Evolutionary conservation across 2,329 filamentous ascomycete species (phyloP), one percentile per base, ranked within the genome.

Genomic region (Setomelanomma holmii): DNA sequence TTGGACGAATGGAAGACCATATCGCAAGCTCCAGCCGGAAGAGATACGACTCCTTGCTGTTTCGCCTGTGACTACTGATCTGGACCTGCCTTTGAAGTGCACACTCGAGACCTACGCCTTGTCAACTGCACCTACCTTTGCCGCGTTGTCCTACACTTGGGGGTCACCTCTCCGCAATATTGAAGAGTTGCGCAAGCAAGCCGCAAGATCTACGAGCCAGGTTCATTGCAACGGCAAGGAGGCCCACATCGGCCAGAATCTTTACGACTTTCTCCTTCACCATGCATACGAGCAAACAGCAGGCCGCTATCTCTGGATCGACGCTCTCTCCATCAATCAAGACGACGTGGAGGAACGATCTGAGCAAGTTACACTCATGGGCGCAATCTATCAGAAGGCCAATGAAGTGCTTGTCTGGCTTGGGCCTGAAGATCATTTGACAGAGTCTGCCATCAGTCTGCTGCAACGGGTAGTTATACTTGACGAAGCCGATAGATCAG

Each of bases 141-240:
- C 34, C 6, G 61, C 60, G 3, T 36, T 63, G 1, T 66, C 61
- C 1, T 63, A 64, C n/a, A 62, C 58, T 1, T 66, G 56, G 60
- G 60, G 58, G 3, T 21, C 44, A 12, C 53, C 51, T 1, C 44
- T 41, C 46, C 12, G n/a, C 2, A 14, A 45, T 12, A 48, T 43
- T 17, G 14, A 50, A 11, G 20, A 17, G n/a, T 4, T 19, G 11
- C 40, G 35, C 1, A 39, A 22, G 19, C 11, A 6, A 33, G 33
- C 36, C 5, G 20, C 30, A n/a, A 42, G 34, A 10, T n/a, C 11
- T 4, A 36, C 19, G 10, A 21, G n/a, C 17, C 19, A 22, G n/a
- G 47, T 63, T 3, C 5, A 43, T 1, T 58, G 59, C 45, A 63
- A 64, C 33, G 43, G 45, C 1, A 20, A 42, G 7, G 12, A 24